phyloP scores from a whole-genome alignment of 1,139 yeast species.

The Blastobotrys persicus region DNA sequence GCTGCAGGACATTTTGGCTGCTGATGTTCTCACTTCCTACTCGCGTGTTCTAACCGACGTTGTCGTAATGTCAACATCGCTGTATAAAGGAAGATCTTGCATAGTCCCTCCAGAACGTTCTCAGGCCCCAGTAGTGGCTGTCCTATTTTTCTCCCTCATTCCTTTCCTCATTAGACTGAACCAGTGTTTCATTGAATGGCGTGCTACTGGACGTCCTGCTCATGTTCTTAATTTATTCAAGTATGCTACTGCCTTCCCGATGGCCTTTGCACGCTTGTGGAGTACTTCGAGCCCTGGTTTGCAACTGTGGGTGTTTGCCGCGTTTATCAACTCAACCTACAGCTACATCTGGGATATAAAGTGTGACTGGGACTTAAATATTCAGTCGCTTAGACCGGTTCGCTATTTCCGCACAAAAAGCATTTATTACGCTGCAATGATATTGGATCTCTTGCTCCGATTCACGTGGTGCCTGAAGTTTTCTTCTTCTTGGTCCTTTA shows the following conservation, averaged over 20 bases:
- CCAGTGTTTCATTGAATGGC: slow-evolving; percentile 76
- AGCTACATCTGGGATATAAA: slow-evolving; percentile 85
- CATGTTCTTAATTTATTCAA: slow-evolving; percentile 73
- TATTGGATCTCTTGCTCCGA: slow-evolving; percentile 60
- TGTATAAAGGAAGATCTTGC: slow-evolving; percentile 30
- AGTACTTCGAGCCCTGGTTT: slow-evolving; percentile 20
- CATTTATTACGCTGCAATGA: slow-evolving; percentile 54
- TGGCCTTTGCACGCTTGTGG: slow-evolving; percentile 37
- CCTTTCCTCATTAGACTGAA: slow-evolving; percentile 73
- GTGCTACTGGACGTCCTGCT: slow-evolving; percentile 45
- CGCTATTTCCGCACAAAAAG: slow-evolving; percentile 11
- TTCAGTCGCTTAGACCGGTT: slow-evolving; percentile 28
- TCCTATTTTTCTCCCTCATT: slow-evolving; percentile 49
- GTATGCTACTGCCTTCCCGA: slow-evolving; percentile 70
- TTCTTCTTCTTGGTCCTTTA: slow-evolving; percentile 33
- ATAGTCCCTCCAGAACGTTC: slow-evolving; percentile 37
- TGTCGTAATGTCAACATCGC: slow-evolving; percentile 47
- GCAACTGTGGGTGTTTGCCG: slow-evolving; percentile 52
- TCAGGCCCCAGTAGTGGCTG: slow-evolving; percentile 44
- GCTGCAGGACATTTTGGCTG: slow-evolving; percentile 72
- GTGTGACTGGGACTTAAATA: slow-evolving; percentile 83
- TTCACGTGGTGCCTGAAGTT: slow-evolving; percentile 71
- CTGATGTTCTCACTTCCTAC: slow-evolving; percentile 81
- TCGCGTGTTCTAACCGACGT: slow-evolving; percentile 72
- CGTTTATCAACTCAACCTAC: slow-evolving; percentile 66